A percentile compares a stretch with the other conserved stretches of the same genome.
Evolutionary conservation across 2,329 filamentous ascomycete species (phyloP).

Genomic region (Aphanocladium album): DNA sequence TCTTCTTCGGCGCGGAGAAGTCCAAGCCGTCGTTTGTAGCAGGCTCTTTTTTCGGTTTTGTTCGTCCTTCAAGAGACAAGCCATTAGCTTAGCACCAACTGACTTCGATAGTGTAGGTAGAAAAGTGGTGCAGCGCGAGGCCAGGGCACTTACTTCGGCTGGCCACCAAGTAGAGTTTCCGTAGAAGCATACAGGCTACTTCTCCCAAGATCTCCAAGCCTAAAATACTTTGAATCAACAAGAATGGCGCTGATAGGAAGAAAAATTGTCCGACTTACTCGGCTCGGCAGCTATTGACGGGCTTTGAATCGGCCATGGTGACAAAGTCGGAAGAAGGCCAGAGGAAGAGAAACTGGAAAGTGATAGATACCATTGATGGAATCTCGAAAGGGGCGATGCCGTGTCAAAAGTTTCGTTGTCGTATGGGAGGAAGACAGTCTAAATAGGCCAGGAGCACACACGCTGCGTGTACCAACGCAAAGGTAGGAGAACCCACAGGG

Average conservation of each 20-base stretch:
- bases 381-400: not conserved
- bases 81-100: no score
- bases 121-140: no score
- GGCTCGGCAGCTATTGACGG: not conserved
- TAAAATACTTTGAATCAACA: not conserved
- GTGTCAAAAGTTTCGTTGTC: not conserved
- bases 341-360: not conserved
- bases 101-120: no score
- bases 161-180: not conserved
- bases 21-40: not conserved
- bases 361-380: not conserved
- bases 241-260: no score
- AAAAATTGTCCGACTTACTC: not conserved
- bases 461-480: not conserved
- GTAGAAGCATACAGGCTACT: not conserved
- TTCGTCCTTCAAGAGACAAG: not conserved
- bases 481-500: not conserved
- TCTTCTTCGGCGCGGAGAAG: constrained; percentile 1
- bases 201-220: not conserved
- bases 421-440: not conserved
- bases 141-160: not conserved
- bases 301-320: not conserved
- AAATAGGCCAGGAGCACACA: not conserved
- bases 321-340: not conserved
- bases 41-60: not conserved